phyloP scores from a whole-genome alignment of 202 grass and related monocot species.

The Setaria italica region DNA sequence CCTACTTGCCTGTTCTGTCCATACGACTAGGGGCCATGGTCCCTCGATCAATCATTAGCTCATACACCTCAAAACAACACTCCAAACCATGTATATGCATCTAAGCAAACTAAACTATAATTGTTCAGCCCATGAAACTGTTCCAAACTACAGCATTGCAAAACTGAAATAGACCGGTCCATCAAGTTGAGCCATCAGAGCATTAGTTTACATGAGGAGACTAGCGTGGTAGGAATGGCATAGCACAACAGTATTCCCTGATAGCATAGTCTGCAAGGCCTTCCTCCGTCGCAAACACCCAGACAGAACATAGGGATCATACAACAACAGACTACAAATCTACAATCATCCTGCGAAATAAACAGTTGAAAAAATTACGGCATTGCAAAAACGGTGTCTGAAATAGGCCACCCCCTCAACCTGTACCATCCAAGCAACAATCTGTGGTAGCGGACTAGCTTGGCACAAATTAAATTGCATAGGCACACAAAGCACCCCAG shows the following conservation, averaged over 20 bases:
- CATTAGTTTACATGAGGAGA: neutral
- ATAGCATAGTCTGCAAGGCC: neutral
- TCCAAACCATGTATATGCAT: neutral
- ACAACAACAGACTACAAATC: neutral
- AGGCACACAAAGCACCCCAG: neutral
- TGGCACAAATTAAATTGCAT: neutral
- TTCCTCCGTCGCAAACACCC: neutral
- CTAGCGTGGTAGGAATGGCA: neutral
- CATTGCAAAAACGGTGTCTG: neutral
- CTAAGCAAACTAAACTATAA: neutral
- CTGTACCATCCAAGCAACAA: neutral
- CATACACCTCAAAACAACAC: neutral
- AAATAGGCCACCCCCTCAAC: neutral
- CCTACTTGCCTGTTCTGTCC: neutral
- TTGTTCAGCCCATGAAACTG: neutral
- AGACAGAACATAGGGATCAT: neutral
- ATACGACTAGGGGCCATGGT: neutral
- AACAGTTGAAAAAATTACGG: neutral
- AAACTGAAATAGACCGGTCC: neutral
- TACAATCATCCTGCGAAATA: neutral
- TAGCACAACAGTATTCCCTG: neutral
- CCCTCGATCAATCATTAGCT: neutral
- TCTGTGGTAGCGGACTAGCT: neutral
- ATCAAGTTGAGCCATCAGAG: neutral
- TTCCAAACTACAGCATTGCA: neutral